Base-by-base conservation (phyloP, 495 filamentous ascomycete species). In the Podospora anserina region DNA sequence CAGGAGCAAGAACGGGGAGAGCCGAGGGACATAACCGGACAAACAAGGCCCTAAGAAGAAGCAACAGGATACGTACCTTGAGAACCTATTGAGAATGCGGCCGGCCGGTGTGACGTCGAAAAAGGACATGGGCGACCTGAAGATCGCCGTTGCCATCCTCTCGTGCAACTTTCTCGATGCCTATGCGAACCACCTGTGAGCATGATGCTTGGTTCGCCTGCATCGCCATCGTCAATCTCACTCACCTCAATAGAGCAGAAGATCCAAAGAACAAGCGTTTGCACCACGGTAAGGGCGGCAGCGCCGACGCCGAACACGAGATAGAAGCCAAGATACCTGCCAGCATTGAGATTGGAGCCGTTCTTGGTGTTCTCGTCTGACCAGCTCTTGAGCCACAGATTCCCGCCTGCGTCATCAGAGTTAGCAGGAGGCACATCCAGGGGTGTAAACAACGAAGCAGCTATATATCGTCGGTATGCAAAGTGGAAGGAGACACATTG, bases 21-120 rank as follows among this genome's bases (percentile, higher is more conserved):
- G 28, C 13, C 16, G 11, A 20, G 54, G 34, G 55, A 6, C 39
- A 13, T 16, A 13, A 2, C 39, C 7, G 9, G 9, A 49, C 13
- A 16, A 49, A 13, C 15, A 16, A 49, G 9, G 15, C 9, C 6
- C 9, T 49, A 49, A 49, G 39, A 16, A 32, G 30, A 44, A 57
- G 9, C 57, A 57, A 2, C 63, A 28, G 39, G 7, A 65, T 53
- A 81, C 86, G 70, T 77, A 90, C 88, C 90, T 96, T 4, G 94
- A 98, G 77, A 99, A 99, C 61, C 96, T 86, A 76, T 99, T 99
- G 55, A 99, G 83, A 72, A 99, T 97, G 20, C 96, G 88, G 19
- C 96, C 96, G 66, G 94, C 92, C n/a, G 95, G 95, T 2, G 95
- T 99, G 13, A 94, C 97, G 78, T 99, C 96, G 72, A 99, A 99